phyloP scores from a whole-genome alignment of 2,329 filamentous ascomycete genomes.

The Aspergillus sp. region DNA sequence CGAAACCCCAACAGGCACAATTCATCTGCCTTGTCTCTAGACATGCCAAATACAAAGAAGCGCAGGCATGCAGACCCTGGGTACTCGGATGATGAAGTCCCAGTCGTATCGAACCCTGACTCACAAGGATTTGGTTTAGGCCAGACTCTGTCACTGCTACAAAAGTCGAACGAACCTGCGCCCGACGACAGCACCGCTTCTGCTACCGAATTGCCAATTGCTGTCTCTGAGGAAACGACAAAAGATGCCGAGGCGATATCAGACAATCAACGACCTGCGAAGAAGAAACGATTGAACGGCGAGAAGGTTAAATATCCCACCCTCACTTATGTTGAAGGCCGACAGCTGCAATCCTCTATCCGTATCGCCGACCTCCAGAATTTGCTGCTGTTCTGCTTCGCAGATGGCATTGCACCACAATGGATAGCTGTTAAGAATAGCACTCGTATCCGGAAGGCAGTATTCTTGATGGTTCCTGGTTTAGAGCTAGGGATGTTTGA shows the following conservation, averaged over 20 bases:
- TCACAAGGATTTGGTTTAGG: constrained; percentile 29
- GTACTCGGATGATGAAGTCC: constrained; percentile 24
- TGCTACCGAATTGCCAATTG: neutral
- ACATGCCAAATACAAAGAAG: constrained; percentile 29
- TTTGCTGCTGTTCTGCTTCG: constrained; percentile 60
- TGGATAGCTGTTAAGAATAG: constrained; percentile 63
- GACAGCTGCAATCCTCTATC: constrained; percentile 52
- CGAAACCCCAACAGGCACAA: neutral
- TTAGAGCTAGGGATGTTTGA: constrained; percentile 89
- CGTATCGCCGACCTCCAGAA: constrained; percentile 60
- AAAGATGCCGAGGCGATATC: constrained; percentile 18
- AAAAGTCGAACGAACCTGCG: constrained; percentile 18
- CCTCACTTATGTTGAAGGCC: constrained; percentile 55
- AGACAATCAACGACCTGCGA: constrained; percentile 19
- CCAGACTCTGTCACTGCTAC: constrained; percentile 33
- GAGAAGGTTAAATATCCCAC: constrained; percentile 52
- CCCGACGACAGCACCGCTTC: constrained; percentile 8
- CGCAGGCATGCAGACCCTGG: constrained; percentile 31
- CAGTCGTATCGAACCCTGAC: constrained; percentile 16
- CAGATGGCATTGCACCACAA: constrained; percentile 61
- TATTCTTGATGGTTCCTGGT: constrained; percentile 88
- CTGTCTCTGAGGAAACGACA: neutral
- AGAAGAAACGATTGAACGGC: constrained; percentile 38
- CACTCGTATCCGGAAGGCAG: constrained; percentile 66
- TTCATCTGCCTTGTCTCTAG: neutral